A percentile compares a stretch with the other conserved stretches of the same genome.
Evolutionary conservation across 768 basidiomycete genomes (phyloP).

Genomic region (Artomyces pyxidatus): DNA sequence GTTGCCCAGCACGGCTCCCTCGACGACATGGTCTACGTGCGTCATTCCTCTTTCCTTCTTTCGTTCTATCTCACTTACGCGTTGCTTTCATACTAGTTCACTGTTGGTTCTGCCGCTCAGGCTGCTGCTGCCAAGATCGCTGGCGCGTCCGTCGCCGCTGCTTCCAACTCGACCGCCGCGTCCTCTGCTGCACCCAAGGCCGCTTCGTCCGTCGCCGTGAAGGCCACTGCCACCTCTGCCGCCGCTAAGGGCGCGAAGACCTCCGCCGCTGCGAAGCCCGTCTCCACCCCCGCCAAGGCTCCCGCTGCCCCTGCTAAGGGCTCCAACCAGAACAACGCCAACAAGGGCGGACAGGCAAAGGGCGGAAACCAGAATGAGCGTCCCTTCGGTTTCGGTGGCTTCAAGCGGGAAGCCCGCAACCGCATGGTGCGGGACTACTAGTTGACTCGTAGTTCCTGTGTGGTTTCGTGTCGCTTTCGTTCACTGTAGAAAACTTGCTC

Average conservation of each 20-base stretch:
- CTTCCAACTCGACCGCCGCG: constrained; percentile 4
- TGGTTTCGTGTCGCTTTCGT: constrained; percentile 4
- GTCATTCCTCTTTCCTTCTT: constrained; percentile 1
- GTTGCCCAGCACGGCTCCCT: constrained; percentile 35
- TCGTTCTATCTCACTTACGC: too few species aligned
- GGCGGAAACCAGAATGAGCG: too few species aligned
- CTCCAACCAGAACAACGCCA: not conserved
- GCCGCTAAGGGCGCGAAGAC: constrained; percentile 2
- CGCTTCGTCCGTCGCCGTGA: not conserved
- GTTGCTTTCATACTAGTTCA: constrained; percentile 4
- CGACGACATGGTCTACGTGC: constrained; percentile 34
- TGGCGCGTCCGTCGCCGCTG: constrained; percentile 3
- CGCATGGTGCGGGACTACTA: constrained; percentile 9
- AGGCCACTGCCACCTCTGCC: not conserved
- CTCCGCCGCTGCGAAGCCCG: constrained; percentile 2
- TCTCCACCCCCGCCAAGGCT: not conserved
- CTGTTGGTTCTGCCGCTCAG: constrained; percentile 13
- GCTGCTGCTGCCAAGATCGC: not conserved
- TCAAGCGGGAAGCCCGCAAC: not conserved
- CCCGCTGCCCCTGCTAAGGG: not conserved
- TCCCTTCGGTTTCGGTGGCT: not conserved
- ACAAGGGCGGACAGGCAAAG: not conserved
- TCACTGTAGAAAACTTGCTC: not conserved
- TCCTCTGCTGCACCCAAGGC: not conserved
- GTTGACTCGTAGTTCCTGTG: not conserved